Percentiles rank a stretch among this genome's conserved stretches.
Conservation (phyloP, 805 yeast species). For the Kluyveromyces lactis region DNA sequence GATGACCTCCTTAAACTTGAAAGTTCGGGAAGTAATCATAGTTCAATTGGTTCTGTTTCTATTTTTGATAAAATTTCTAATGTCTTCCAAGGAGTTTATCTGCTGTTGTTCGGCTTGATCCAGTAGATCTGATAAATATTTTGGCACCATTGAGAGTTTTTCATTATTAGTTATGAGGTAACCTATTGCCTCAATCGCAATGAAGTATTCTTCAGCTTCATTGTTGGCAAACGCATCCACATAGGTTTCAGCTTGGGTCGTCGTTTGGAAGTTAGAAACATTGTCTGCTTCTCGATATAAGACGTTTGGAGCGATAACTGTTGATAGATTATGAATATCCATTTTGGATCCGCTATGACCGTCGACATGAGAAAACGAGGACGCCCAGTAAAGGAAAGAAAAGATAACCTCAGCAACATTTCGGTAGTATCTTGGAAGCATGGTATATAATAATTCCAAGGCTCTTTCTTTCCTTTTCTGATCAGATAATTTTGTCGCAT, state of each 20-base stretch:
- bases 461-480: slow-evolving; percentile 40
- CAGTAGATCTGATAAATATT: slow-evolving; percentile 45
- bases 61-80: slow-evolving; percentile 12
- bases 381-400: slow-evolving; percentile 87
- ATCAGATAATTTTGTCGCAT: slow-evolving; percentile 49
- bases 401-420: slow-evolving; percentile 81
- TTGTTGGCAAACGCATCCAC: slow-evolving; percentile 30
- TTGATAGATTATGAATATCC: slow-evolving; percentile 93
- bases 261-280: slow-evolving; percentile 1
- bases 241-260: slow-evolving; percentile 14
- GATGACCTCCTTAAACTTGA: no score
- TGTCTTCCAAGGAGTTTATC: slow-evolving; percentile 12
- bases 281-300: slow-evolving; percentile 34
- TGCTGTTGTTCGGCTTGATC: slow-evolving; percentile 24
- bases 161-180: slow-evolving; percentile 74
- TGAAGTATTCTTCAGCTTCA: slow-evolving; percentile 65
- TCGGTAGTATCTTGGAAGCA: slow-evolving; percentile 75
- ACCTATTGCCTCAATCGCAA: slow-evolving; percentile 87
- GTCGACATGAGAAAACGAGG: slow-evolving; percentile 89
- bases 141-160: slow-evolving; percentile 70
- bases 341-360: slow-evolving; percentile 88
- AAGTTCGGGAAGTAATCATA: no score
- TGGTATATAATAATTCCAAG: slow-evolving; percentile 56
- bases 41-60: slow-evolving; percentile 3
- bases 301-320: slow-evolving; percentile 91